phyloP scores from a whole-genome alignment of 2,329 filamentous ascomycete species.

The Aspergillus fischeri region DNA sequence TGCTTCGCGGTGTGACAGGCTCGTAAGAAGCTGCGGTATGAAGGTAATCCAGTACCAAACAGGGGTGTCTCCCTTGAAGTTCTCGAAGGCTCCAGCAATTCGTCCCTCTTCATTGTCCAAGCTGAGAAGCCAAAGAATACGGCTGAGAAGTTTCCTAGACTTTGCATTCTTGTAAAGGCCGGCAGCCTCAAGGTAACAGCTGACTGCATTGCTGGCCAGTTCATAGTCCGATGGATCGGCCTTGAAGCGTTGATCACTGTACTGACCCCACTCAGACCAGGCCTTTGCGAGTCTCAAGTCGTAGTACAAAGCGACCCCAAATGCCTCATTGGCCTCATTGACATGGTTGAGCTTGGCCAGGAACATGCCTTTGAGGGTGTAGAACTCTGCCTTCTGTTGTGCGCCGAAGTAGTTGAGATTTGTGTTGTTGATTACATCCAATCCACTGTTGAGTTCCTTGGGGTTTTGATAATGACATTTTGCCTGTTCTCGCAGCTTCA shows the following conservation, averaged over 20 bases:
- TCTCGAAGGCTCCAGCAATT: constrained; percentile 82
- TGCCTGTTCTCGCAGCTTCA: constrained; percentile 96
- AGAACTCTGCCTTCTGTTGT: constrained; percentile 97
- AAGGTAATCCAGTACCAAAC: constrained; percentile 99
- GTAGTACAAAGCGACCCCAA: constrained; percentile 91
- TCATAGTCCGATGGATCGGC: constrained; percentile 77
- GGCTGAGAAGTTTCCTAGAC: constrained; percentile 85
- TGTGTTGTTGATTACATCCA: constrained; percentile 99
- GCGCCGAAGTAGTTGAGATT: constrained; percentile 97
- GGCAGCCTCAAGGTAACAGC: constrained; percentile 92
- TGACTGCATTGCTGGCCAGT: constrained; percentile 84
- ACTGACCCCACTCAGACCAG: constrained; percentile 99
- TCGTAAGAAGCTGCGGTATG: constrained; percentile 91
- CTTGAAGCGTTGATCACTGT: constrained; percentile 95
- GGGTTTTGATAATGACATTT: constrained; percentile 98
- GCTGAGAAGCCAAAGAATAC: constrained; percentile 92
- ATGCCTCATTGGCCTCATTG: constrained; percentile 87
- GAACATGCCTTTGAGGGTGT: constrained; percentile 99
- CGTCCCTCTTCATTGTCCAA: constrained; percentile 82
- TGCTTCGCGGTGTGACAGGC: constrained; percentile 86
- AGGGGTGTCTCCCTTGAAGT: constrained; percentile 94
- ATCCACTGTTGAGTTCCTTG: constrained; percentile 81
- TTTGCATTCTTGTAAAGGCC: constrained; percentile 97
- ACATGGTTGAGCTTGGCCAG: constrained; percentile 88
- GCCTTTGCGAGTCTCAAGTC: constrained; percentile 94